Base-by-base conservation (phyloP, 345 rosid species). In the Xanthoceras sorbifolium region DNA sequence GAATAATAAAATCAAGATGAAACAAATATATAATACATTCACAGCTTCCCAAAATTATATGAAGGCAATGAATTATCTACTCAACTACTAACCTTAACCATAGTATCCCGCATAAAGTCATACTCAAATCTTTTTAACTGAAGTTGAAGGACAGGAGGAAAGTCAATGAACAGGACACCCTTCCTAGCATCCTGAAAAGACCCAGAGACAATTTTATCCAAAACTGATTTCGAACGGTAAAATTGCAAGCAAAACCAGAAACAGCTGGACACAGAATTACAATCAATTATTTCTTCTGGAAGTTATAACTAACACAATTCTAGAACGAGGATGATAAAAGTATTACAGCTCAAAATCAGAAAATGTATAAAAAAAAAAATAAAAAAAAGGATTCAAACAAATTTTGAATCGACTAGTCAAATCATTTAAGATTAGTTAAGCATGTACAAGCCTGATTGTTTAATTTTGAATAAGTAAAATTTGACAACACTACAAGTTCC, bases 61-160 rank as follows among this genome's bases (percentile, higher is more conserved):
- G 11, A 55, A 1, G 64, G 64, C 61, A 54, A 55, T 34, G 32
- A 71, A 55, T 55, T 72, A 34, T 57, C 52, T 9, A 29, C 57
- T 74, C 12, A 26, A 59, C 55, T 48, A 72, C 87, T 74, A 73
- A 88, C 91, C 91, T 88, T 88, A 20, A 88, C 89, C 91, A 88
- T 88, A 9, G 85, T 86, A 73, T 88, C 91, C 48, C 91, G 84
- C 89, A 86, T 86, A 83, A 88, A 88, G 73, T 88, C 91, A 67
- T 88, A 88, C 73, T 88, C 91, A 75, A 88, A 88, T 25, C 91
- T 82, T 79, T 88, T 88, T 32, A 88, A 76, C 71, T 88, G 91
- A 44, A 88, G 89, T 83, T 88, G 91, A 80, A 88, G 89, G 48
- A 88, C 91, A 64, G 91, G 91, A 28, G 91, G 91, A 22, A 88